phyloP scores from a whole-genome alignment of 2,329 filamentous ascomycete genomes.

The Trichophyton simii region DNA sequence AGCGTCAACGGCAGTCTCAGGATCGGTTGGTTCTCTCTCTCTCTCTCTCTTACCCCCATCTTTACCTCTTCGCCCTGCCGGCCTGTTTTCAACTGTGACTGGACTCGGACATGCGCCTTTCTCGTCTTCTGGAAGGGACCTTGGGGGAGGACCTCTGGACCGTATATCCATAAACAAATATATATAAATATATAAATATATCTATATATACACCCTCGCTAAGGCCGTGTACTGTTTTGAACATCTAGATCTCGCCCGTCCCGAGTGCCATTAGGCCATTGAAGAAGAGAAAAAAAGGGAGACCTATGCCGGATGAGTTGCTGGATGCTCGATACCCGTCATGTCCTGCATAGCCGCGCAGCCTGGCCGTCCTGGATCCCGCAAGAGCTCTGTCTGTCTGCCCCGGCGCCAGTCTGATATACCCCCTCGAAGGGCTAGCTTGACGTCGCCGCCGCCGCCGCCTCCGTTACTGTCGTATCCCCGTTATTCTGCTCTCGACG shows the following conservation, averaged over 20 bases:
- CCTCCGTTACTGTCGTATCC: no score
- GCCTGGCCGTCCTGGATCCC: background rate
- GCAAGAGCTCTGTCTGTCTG: background rate
- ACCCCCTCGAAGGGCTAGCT: background rate
- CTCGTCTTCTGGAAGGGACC: background rate
- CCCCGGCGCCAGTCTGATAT: background rate
- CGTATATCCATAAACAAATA: background rate
- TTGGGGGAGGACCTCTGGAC: background rate
- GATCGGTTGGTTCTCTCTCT: background rate
- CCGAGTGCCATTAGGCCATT: background rate
- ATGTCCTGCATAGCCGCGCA: background rate
- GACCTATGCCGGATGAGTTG: background rate
- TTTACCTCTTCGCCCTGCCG: background rate
- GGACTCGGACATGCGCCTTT: background rate
- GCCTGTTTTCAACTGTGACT: background rate
- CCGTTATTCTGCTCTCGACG: no score
- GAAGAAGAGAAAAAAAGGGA: background rate
- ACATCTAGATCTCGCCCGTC: background rate
- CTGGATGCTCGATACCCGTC: background rate
- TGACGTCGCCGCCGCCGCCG: no score
- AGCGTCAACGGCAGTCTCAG: no score
- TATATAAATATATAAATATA: background rate
- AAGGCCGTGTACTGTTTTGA: background rate
- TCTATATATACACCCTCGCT: background rate
- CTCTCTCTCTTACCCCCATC: background rate